Base-by-base conservation (phyloP, 1,284 basidiomycete genomes). In the Ceratobasidium sp. region DNA sequence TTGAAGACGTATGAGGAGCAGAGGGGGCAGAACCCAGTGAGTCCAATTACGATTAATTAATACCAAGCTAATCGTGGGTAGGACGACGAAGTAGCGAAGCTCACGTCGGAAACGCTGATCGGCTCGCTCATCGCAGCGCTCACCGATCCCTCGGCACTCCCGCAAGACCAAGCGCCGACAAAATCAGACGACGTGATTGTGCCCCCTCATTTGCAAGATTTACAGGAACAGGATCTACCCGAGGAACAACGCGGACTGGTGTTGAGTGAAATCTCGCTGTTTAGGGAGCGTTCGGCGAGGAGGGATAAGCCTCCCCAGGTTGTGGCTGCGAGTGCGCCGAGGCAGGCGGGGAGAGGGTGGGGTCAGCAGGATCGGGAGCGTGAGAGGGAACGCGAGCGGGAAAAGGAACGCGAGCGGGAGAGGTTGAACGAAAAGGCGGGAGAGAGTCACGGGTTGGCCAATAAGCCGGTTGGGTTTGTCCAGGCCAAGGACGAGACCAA, bases 141-240 rank as follows among this genome's bases (percentile, higher is more conserved):
- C 70, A 69, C 73, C n/a, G 76, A 76, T 52, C 77, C 80, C 0
- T 74, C 76, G 0, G 87, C 88, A 75, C 86, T 87, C 54, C 87
- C 88, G 1, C 84, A 86, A 0, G 87, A 85, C 74, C 87, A 79
- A 64, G 87, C 87, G 29, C 82, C 86, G 29, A 82, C 90, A 84
- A 90, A 91, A 35, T 15, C 40, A 8, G 53, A 68, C 13, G 65
- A 68, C 15, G 49, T 68, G 75, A 87, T 93, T 72, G 93, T 98
- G 35, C 95, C 96, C 10, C 93, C 93, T 5, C 96, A 98, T 80
- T 84, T 98, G 27, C 93, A 96, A 78, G 95, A 98, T 78, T 83
- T 98, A 38, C 91, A 96, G 76, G 93, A 96, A 80, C 92, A 93
- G 58, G 95, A 98, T 76, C 84, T 98, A 31, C 95, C 95, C n/a